A percentile compares a stretch with the other conserved stretches of the same genome.
Conservation (phyloP, 257 asterid species). For the Eucommia ulmoides region DNA sequence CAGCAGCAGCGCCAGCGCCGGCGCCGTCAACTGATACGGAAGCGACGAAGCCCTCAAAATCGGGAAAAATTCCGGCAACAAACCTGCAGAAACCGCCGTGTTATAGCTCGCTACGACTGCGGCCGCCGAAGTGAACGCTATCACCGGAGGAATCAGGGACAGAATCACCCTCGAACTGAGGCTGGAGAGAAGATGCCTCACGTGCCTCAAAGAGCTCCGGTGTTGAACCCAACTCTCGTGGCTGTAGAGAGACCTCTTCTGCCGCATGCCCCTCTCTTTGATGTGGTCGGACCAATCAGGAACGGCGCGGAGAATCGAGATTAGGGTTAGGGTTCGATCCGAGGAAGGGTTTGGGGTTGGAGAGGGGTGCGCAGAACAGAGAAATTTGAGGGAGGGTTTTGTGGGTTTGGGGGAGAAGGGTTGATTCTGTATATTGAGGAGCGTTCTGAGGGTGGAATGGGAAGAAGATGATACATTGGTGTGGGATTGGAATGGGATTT, state of each 20-base stretch:
- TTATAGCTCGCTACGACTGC: slow-evolving; percentile 54
- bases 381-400: slow-evolving; percentile 16
- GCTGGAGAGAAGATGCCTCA: slow-evolving; percentile 58
- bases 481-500: slow-evolving; percentile 17
- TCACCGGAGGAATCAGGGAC: slow-evolving; percentile 77
- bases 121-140: slow-evolving; percentile 66
- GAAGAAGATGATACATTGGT: slow-evolving; percentile 33
- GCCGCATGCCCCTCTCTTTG: slow-evolving; percentile 52
- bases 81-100: slow-evolving; percentile 45
- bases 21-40: slow-evolving; percentile 93
- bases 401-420: slow-evolving; percentile 18
- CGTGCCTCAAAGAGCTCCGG: slow-evolving; percentile 65
- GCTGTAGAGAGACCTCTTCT: slow-evolving; percentile 46
- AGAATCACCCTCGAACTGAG: slow-evolving; percentile 64
- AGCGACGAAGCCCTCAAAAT: slow-evolving; percentile 60
- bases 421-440: slow-evolving; percentile 19
- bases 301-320: slow-evolving; percentile 32
- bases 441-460: slow-evolving; percentile 12
- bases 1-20: slow-evolving; percentile 82
- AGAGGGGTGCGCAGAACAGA: slow-evolving; percentile 28
- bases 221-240: slow-evolving; percentile 76
- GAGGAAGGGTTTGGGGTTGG: slow-evolving; percentile 16
- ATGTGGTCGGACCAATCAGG: slow-evolving; percentile 76
- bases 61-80: slow-evolving; percentile 77
- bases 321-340: slow-evolving; percentile 17